Conservation (phyloP, 768 basidiomycete species). For the Lentinula edodes region DNA sequence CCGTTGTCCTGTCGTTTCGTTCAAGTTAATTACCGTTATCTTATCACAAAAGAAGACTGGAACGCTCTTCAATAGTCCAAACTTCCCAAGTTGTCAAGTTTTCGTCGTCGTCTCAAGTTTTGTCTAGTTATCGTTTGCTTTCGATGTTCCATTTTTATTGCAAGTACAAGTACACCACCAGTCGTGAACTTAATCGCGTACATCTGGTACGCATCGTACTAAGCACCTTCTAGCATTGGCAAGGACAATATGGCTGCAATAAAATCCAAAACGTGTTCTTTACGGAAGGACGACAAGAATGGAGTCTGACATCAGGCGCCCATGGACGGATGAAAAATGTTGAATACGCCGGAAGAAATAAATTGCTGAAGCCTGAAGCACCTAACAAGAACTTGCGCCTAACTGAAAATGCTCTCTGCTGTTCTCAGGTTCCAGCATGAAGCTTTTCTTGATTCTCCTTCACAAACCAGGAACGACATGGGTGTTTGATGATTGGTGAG, state of each 20-base stretch:
- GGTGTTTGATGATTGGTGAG: too few relatives aligned
- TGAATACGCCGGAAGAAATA: background rate
- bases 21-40: constrained; percentile 44
- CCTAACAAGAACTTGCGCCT: too few relatives aligned
- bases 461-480: too few relatives aligned
- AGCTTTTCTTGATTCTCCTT: too few relatives aligned
- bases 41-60: constrained; percentile 42
- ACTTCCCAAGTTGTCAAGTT: constrained; percentile 52
- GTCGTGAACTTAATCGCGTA: constrained; percentile 5
- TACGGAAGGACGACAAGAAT: background rate
- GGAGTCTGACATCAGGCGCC: background rate
- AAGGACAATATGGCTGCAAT: background rate
- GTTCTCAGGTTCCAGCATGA: too few relatives aligned
- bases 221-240: background rate
- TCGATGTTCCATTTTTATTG: constrained; percentile 40
- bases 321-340: background rate
- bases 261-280: background rate
- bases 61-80: constrained; percentile 43
- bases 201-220: background rate
- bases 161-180: constrained; percentile 29
- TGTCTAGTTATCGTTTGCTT: constrained; percentile 48
- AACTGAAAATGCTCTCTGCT: too few relatives aligned
- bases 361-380: too few relatives aligned
- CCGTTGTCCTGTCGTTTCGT: constrained; percentile 11
- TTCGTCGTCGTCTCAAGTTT: constrained; percentile 48